These are phyloP conservation scores for Borealophlyctis nickersoniae DNA, from an alignment of 192 early-diverging fungal species.

Conservation along the genomic window DNA sequence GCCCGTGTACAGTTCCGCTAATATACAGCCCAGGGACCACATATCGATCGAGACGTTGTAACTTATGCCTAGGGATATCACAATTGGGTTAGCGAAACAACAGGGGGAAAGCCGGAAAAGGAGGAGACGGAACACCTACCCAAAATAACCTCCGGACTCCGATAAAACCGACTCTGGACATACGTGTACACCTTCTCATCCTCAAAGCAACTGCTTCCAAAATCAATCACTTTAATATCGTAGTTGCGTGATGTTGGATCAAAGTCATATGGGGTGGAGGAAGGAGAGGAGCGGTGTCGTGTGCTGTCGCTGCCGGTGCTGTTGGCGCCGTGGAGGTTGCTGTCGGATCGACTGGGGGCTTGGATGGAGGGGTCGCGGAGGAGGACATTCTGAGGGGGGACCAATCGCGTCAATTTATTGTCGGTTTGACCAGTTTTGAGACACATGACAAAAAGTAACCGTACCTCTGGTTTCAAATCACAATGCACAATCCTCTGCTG, in stretches of 20 bases:
- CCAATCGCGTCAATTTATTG: too few species aligned
- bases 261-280: conserved; percentile 43
- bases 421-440: neutral
- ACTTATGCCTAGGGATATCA: conserved; percentile 37
- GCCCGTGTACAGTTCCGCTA: conserved; percentile 77
- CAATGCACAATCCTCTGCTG: conserved; percentile 85
- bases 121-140: conserved; percentile 45
- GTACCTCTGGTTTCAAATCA: conserved; percentile 93
- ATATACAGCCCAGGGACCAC: conserved; percentile 95
- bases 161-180: conserved; percentile 95
- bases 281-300: conserved; percentile 7
- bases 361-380: conserved; percentile 60
- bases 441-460: conserved; percentile 6
- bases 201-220: conserved; percentile 92
- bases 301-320: conserved; percentile 3
- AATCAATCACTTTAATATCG: conserved; percentile 96
- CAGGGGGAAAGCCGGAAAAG: conserved; percentile 1
- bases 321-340: conserved; percentile 10
- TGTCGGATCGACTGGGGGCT: conserved; percentile 34
- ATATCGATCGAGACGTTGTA: conserved; percentile 95
- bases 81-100: neutral
- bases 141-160: conserved; percentile 95
- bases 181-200: conserved; percentile 95
- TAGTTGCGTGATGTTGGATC: conserved; percentile 29
- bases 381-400: conserved; percentile 70